Conservation (phyloP, 768 basidiomycete genomes). For the Phylloporus rhodoxanthus region DNA sequence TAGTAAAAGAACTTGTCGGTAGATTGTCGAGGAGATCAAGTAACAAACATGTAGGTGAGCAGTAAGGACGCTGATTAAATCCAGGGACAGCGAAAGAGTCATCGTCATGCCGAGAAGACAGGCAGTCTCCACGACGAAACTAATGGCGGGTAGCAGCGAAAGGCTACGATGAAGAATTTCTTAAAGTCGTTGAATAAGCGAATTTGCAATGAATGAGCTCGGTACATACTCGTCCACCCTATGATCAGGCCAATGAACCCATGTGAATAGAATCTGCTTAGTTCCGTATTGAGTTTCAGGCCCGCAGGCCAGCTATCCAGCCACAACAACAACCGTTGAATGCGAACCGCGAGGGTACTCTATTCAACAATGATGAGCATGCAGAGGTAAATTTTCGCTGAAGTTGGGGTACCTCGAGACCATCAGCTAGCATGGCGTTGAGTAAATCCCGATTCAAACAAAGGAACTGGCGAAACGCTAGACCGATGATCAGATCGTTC, state of each 20-base stretch:
- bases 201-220: not conserved
- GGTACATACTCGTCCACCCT: constrained; percentile 64
- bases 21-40: constrained; percentile 53
- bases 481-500: constrained; percentile 86
- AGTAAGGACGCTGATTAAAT: constrained; percentile 62
- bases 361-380: constrained; percentile 4
- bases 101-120: constrained; percentile 53
- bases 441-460: constrained; percentile 56
- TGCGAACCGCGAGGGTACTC: constrained; percentile 26
- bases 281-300: constrained; percentile 90
- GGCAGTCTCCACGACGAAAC: constrained; percentile 32
- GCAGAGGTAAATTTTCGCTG: not conserved
- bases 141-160: constrained; percentile 20
- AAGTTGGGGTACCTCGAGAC: constrained; percentile 36
- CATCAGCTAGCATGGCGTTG: constrained; percentile 32
- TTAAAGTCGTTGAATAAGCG: constrained; percentile 5
- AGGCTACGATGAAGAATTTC: constrained; percentile 20
- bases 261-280: constrained; percentile 80
- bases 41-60: constrained; percentile 71
- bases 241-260: constrained; percentile 60
- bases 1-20: constrained; percentile 51
- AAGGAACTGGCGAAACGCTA: constrained; percentile 64
- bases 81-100: constrained; percentile 58
- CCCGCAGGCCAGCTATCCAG: constrained; percentile 95
- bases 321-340: constrained; percentile 64